These are phyloP conservation scores for Przewalskia tangutica DNA, from an alignment of 257 asterid genomes.

Conservation along the genomic window DNA sequence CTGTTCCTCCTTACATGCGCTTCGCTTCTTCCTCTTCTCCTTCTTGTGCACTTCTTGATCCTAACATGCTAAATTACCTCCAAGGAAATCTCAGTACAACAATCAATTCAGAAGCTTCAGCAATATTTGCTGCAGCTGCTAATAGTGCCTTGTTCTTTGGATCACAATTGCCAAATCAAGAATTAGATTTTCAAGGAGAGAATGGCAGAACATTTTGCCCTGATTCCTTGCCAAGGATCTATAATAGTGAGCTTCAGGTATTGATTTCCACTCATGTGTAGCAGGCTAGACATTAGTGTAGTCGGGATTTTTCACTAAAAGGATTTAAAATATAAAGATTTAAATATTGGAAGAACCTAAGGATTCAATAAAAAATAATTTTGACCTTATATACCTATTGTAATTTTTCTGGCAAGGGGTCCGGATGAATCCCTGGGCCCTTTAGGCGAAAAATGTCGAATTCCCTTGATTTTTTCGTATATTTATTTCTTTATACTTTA, in stretches of 20 bases:
- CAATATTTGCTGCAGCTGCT: constrained; percentile 36
- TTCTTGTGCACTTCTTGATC: constrained; percentile 41
- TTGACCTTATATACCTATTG: neutral
- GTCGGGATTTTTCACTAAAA: no score
- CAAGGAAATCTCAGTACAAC: constrained; percentile 27
- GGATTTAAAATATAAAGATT: no score
- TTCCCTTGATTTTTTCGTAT: neutral
- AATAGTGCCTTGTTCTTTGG: constrained; percentile 37
- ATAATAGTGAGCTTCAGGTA: constrained; percentile 69
- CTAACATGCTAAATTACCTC: constrained; percentile 30
- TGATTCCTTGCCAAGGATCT: constrained; percentile 40
- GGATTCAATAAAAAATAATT: neutral
- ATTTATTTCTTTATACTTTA: neutral
- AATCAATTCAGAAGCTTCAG: constrained; percentile 21
- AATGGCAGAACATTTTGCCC: constrained; percentile 44
- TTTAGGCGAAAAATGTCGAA: neutral
- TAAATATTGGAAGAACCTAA: neutral
- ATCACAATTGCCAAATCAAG: constrained; percentile 41
- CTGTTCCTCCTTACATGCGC: constrained; percentile 33
- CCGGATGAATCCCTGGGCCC: neutral
- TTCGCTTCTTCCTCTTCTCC: constrained; percentile 29
- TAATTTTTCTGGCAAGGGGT: neutral
- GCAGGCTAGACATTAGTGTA: no score
- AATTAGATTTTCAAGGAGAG: constrained; percentile 59
- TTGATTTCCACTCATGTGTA: neutral